Base-by-base conservation (phyloP, 352 stramenopile species). In the Globisporangium parvum region DNA sequence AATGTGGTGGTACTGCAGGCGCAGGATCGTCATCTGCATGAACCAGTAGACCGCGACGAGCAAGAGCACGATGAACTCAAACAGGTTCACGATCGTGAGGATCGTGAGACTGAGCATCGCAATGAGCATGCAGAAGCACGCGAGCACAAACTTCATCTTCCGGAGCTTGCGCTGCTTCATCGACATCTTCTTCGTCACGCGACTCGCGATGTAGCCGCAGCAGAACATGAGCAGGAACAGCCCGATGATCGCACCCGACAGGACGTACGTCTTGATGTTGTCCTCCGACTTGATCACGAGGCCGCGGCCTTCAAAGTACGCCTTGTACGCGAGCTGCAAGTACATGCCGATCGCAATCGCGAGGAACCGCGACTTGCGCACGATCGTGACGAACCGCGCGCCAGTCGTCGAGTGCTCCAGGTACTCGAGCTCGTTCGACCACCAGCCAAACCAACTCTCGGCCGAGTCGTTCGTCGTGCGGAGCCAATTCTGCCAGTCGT, bases 401-500 rank as follows among this genome's bases (percentile, higher is more conserved):
- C 70, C 73, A 18, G 62, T 54, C 4, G 81, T 85, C 18, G 83
- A 90, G 67, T 92, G 80, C 66, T 95, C 85, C 26, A 93, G 57
- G 66, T 90, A 92, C 47, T 85, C 77, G 12, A 91, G 55, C 53
- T 95, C 85, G 56, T 78, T 87, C 18, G 77, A 85, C 83, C 83
- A 95, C 85, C 85, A 95, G 20, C 85, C 85, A 53, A 89, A 87
- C 85, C 85, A 95, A 67, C 83, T 92, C 49, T 92, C 76, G 17
- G 82, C 77, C 12, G 83, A 93, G 60, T 95, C 85, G 28, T 95
- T 93, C 14, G 78, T 89, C 41, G 83, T 93, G 14, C 61, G 73
- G 55, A 98, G 89, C 96, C 95, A 99, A 51, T 91, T 85, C 44
- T 98, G 82, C 85, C 93, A 99, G 55, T 93, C 80, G 51, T 85